Evolutionary conservation across 257 asterid species (phyloP).

Genomic region (Fraxinus anomala): DNA sequence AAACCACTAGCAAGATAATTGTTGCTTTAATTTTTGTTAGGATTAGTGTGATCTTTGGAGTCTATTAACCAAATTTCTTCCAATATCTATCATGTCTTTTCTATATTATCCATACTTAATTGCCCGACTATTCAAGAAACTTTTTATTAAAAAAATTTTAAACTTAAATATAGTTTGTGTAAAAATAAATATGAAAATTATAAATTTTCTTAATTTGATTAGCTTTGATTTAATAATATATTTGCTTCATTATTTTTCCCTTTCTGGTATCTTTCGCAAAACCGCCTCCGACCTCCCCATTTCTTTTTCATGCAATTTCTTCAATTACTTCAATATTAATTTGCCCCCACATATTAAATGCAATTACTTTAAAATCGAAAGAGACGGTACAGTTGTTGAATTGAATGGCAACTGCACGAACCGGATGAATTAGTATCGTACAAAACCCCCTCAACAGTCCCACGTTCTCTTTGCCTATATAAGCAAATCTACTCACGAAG

Average conservation of each 20-base stretch:
- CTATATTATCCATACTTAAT: background rate
- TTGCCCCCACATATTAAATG: no score
- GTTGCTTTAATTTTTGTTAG: background rate
- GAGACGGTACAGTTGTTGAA: background rate
- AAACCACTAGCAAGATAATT: no score
- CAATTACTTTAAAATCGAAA: background rate
- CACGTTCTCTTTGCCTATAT: background rate
- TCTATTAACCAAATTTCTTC: background rate
- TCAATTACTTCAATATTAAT: background rate
- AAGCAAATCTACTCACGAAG: background rate
- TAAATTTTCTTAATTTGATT: no score
- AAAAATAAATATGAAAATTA: background rate
- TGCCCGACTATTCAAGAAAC: background rate
- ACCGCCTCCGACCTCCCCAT: background rate
- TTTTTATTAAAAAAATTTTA: no score
- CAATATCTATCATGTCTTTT: background rate
- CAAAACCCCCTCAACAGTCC: background rate
- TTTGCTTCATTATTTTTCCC: background rate
- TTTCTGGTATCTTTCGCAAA: background rate
- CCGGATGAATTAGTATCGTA: background rate
- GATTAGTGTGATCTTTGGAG: background rate
- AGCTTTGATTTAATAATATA: no score
- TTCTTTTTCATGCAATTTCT: background rate
- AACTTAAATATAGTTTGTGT: no score
- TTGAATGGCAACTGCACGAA: background rate